Evolutionary conservation across 2,329 filamentous ascomycete species (phyloP).

Genomic region (Sporothrix pallida): DNA sequence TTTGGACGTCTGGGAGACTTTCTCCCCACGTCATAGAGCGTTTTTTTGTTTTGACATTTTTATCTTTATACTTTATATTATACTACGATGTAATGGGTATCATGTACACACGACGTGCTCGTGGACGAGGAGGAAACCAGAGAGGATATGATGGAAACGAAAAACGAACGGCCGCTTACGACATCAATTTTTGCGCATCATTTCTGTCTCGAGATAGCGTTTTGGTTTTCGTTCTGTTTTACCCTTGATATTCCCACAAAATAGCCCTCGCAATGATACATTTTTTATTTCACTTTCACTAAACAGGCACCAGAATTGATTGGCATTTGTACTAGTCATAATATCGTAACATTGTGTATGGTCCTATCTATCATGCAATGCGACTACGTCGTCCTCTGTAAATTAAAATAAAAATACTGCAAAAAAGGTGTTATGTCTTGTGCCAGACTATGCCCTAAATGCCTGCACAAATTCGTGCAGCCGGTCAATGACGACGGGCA

Average conservation of each 20-base stretch:
- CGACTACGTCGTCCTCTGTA: not conserved
- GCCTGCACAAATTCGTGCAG: conserved; percentile 93
- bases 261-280: conserved; percentile 3
- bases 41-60: conserved; percentile 15
- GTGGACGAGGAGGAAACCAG: not conserved
- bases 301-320: not conserved
- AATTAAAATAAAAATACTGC: no score
- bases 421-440: no score
- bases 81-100: conserved; percentile 32
- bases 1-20: conserved; percentile 10
- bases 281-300: conserved; percentile 1
- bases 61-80: not conserved
- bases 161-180: not conserved
- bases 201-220: not conserved
- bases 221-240: not conserved
- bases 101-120: not conserved
- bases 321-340: not conserved
- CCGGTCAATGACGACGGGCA: conserved; percentile 92
- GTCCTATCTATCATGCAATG: not conserved
- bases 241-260: not conserved
- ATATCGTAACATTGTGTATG: not conserved
- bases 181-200: not conserved
- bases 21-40: conserved; percentile 19
- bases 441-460: conserved; percentile 67
- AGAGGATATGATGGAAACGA: not conserved